Evolutionary conservation across 768 basidiomycete species (phyloP), one percentile per base, ranked within the genome.

Genomic region (Rossbeevera mucosa): DNA sequence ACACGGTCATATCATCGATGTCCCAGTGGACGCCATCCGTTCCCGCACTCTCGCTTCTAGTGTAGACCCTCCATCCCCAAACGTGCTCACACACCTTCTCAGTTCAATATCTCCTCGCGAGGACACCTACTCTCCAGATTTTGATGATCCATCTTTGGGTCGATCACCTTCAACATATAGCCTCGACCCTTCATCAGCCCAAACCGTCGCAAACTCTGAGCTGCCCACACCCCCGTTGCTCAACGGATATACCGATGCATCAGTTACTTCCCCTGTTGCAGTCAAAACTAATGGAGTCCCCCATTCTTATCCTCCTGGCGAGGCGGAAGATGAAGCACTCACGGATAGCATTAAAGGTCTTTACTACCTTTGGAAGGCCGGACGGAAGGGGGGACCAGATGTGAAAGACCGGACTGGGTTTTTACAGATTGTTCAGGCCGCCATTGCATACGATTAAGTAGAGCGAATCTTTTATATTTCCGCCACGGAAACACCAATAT

Each of bases 281-380:
- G 52, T 62, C 40, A 49, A 58, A 44, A 44, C 59, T 44, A 45
- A 60, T 16, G 56, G 51, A 9, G 31, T 48, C 18, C 22, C 62
- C 11, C 26, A 13, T 12, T 25, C 48, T 25, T 50, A 5, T 38
- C 25, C 22, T 38, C 38, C 33, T n/a, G 18, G 48, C 25, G 56
- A 47, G 12, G 59, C 63, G 44, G 68, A 58, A 18, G 71, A 75
- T 44, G 71, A 72, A 24, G 74, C 78, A 18, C 66, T 87, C 43
- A 74, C 71, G 36, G 76, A 80, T 31, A 74, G 77, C 28, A 76
- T 86, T 45, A 74, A 71, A 53, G 78, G 81, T 2, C 63, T 88
- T 36, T 86, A 80, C 64, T 71, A 64, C 25, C 73, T 87, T 20
- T 87, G 86, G 85, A 79, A 70, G 61, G 60, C 74, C 9, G 68